Evolutionary conservation across 2,329 filamentous ascomycete species (phyloP).

Genomic region (Verticillium longisporum): DNA sequence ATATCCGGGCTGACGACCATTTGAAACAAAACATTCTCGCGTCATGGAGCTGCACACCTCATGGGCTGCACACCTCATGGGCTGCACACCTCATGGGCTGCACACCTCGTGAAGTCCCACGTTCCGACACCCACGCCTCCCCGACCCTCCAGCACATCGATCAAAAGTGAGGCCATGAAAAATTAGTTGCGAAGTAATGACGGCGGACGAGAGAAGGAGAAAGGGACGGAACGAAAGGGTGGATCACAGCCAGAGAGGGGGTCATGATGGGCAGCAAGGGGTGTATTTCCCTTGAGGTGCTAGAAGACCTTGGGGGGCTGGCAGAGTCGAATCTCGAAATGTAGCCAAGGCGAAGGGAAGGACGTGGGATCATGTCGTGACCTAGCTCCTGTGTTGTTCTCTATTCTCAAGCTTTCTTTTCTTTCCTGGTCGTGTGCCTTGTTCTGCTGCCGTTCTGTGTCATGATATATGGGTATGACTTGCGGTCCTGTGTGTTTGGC

Average conservation of each 20-base stretch:
- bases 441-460: not conserved
- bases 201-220: not conserved
- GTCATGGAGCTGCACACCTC: too few species aligned
- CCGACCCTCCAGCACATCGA: not conserved
- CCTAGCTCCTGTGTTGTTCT: not conserved
- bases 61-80: too few species aligned
- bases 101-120: not conserved
- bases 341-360: not conserved
- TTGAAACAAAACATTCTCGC: not conserved
- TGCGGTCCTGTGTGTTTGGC: too few species aligned
- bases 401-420: slow-evolving; percentile 3
- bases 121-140: not conserved
- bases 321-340: not conserved
- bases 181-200: not conserved
- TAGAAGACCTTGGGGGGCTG: too few species aligned
- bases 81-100: too few species aligned
- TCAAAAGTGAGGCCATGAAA: not conserved
- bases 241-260: not conserved
- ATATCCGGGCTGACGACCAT: not conserved
- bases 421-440: not conserved
- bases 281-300: too few species aligned
- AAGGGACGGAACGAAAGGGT: not conserved
- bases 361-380: not conserved
- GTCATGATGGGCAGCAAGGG: not conserved
- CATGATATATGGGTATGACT: too few species aligned